Evolutionary conservation across 441 rosid species (phyloP).

Genomic region (Erodium texanum): DNA sequence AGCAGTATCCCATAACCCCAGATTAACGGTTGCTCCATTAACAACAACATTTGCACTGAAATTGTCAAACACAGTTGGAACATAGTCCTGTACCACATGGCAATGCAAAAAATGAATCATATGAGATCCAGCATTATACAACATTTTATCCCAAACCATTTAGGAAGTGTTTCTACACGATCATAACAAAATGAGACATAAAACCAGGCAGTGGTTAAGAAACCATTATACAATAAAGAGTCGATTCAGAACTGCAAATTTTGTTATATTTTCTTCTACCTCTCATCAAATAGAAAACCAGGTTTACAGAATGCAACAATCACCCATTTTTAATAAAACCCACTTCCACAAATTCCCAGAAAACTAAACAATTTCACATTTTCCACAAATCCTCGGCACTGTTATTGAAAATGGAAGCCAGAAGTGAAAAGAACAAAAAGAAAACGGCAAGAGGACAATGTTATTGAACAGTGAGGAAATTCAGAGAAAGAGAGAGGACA

Average conservation of each 20-base stretch:
- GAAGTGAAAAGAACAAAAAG: neutral
- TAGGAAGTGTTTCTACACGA: neutral
- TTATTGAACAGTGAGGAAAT: neutral
- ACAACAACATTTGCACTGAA: slow-evolving; percentile 84
- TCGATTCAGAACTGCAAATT: neutral
- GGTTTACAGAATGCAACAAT: neutral
- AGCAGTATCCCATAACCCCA: slow-evolving; percentile 72
- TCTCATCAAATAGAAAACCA: neutral
- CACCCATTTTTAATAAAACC: neutral
- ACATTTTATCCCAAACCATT: neutral
- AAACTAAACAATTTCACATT: neutral
- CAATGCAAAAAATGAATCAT: slow-evolving; percentile 5
- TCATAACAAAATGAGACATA: neutral
- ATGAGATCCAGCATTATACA: slow-evolving; percentile 2
- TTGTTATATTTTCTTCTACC: neutral
- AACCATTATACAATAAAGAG: neutral
- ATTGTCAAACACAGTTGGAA: slow-evolving; percentile 72
- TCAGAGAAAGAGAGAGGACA: neutral
- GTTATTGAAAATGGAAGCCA: neutral
- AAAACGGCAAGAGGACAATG: neutral
- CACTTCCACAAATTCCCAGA: neutral
- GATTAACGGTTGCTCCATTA: slow-evolving; percentile 66
- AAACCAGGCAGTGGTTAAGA: neutral
- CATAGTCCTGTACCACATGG: slow-evolving; percentile 54
- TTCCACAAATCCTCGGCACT: neutral